Conservation (phyloP, 2,329 filamentous ascomycete species). For the Colletotrichum plurivorum region DNA sequence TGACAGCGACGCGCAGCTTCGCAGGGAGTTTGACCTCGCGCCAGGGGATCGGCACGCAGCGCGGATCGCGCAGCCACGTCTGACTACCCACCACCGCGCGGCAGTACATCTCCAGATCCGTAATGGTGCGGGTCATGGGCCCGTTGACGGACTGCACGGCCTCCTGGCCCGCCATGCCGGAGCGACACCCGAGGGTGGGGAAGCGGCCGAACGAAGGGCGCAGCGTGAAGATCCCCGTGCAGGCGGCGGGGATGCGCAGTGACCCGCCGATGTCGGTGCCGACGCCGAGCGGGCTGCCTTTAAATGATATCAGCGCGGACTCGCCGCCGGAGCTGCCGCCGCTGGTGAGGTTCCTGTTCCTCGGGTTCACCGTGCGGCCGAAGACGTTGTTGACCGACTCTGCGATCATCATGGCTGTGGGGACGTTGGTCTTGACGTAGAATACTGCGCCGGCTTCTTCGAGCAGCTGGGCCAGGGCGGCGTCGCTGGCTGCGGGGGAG, state of each 20-base stretch:
- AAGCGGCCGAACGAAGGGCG: conserved; percentile 72
- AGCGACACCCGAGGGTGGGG: conserved; percentile 65
- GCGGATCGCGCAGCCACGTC: conserved; percentile 71
- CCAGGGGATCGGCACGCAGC: conserved; percentile 73
- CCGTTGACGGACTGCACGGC: conserved; percentile 75
- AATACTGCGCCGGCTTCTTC: conserved; percentile 65
- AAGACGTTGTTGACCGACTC: conserved; percentile 77
- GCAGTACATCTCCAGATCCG: conserved; percentile 69
- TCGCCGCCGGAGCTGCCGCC: conserved; percentile 80
- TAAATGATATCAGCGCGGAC: conserved; percentile 71
- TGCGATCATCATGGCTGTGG: conserved; percentile 78
- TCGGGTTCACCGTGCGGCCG: conserved; percentile 74
- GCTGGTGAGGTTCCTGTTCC: conserved; percentile 70
- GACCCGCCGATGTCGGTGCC: conserved; percentile 76
- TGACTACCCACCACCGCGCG: conserved; percentile 63
- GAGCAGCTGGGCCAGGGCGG: conserved; percentile 58
- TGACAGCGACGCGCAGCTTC: conserved; percentile 70
- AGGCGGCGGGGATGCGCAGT: conserved; percentile 67
- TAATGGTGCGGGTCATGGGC: conserved; percentile 69
- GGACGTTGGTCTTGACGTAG: conserved; percentile 71
- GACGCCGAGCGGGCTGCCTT: conserved; percentile 72
- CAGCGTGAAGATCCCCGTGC: conserved; percentile 70
- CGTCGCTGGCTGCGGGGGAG: conserved; percentile 64
- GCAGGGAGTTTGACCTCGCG: conserved; percentile 49
- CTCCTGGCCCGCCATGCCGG: conserved; percentile 75